phyloP scores from a whole-genome alignment of 768 basidiomycete species.

The Stropharia rugosoannulata region DNA sequence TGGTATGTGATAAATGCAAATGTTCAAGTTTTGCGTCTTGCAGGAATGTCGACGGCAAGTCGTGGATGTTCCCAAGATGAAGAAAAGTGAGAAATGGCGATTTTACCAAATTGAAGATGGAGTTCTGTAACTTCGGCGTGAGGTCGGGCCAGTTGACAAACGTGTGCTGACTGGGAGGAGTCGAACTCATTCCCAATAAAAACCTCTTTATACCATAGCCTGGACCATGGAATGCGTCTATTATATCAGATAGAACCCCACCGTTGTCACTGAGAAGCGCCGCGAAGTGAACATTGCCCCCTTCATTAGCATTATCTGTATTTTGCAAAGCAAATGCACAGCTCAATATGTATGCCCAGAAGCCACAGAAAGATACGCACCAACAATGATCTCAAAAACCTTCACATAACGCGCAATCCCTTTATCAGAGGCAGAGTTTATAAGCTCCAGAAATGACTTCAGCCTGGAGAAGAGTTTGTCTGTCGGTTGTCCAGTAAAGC shows the following conservation, averaged over 20 bases:
- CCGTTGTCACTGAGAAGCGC: not conserved
- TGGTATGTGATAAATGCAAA: conserved; percentile 4
- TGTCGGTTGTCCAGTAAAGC: not conserved
- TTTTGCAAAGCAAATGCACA: not conserved
- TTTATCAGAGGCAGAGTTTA: not conserved
- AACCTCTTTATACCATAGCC: conserved; percentile 5
- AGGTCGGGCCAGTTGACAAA: conserved; percentile 6
- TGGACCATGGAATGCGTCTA: conserved; percentile 1
- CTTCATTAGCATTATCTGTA: not conserved
- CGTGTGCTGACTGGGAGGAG: not conserved
- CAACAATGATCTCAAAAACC: conserved; percentile 7
- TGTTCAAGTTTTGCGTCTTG: conserved; percentile 4
- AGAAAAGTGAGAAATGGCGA: conserved; percentile 2
- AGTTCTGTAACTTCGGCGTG: not conserved
- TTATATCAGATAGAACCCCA: not conserved
- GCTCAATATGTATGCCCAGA: not conserved
- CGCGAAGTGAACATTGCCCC: not conserved
- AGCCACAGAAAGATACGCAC: not conserved
- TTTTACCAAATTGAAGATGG: conserved; percentile 1
- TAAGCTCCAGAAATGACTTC: not conserved
- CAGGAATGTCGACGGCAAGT: conserved; percentile 2
- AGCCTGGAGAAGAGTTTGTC: not conserved
- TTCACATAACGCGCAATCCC: conserved; percentile 6
- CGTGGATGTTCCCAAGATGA: conserved; percentile 6
- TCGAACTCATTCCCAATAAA: conserved; percentile 6